phyloP scores from a whole-genome alignment of 2,329 filamentous ascomycete species.

The Exophiala xenobiotica region DNA sequence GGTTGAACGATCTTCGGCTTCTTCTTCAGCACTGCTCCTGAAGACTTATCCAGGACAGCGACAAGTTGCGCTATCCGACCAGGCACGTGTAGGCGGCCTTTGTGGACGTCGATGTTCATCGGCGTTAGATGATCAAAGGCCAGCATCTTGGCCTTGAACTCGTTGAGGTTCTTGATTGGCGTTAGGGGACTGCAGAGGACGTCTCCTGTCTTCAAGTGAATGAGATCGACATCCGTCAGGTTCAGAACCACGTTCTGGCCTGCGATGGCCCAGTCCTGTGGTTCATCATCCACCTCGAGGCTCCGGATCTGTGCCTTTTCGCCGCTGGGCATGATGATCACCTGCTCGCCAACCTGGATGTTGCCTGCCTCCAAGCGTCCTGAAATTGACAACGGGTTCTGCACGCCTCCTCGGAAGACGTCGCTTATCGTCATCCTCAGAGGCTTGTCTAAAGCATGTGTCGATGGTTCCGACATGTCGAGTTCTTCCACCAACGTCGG shows the following conservation, averaged over 20 bases:
- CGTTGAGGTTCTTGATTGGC: constrained; percentile 69
- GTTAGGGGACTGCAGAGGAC: constrained; percentile 71
- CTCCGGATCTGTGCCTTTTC: constrained; percentile 80
- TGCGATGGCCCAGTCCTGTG: constrained; percentile 81
- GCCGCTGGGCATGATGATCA: constrained; percentile 76
- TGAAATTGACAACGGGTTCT: constrained; percentile 79
- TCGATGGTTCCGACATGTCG: constrained; percentile 70
- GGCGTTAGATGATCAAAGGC: constrained; percentile 89
- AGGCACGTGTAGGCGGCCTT: constrained; percentile 76
- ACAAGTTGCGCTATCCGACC: constrained; percentile 71
- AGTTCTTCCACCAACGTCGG: constrained; percentile 78
- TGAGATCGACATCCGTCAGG: constrained; percentile 77
- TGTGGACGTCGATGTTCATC: constrained; percentile 84
- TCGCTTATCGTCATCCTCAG: constrained; percentile 85
- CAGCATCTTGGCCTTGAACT: constrained; percentile 78
- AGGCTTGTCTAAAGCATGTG: constrained; percentile 71
- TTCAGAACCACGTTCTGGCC: constrained; percentile 87
- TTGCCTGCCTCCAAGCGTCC: constrained; percentile 83
- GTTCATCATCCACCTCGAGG: constrained; percentile 71
- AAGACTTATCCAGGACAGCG: constrained; percentile 74
- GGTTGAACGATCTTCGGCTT: constrained; percentile 81
- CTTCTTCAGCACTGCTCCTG: constrained; percentile 74
- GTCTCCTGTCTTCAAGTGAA: constrained; percentile 79
- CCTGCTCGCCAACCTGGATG: constrained; percentile 77
- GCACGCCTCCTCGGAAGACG: constrained; percentile 75